phyloP scores from a whole-genome alignment of 2,329 filamentous ascomycete genomes.

The Fusarium phyllophilum region DNA sequence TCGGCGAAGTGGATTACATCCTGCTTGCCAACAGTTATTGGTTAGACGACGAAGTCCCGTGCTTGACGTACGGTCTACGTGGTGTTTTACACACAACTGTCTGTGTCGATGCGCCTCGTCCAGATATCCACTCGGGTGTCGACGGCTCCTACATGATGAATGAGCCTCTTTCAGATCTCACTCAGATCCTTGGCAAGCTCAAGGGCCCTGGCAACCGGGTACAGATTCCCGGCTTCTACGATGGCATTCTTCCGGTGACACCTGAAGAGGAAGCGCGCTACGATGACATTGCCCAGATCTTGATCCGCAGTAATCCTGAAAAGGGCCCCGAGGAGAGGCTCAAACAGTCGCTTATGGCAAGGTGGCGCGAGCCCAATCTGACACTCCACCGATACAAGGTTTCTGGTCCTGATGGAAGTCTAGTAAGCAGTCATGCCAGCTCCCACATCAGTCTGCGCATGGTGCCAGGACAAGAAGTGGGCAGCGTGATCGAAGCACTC shows the following conservation, averaged over 20 bases:
- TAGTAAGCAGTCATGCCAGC: constrained; percentile 90
- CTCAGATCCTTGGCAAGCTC: constrained; percentile 81
- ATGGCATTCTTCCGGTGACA: constrained; percentile 80
- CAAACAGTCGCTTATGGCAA: constrained; percentile 86
- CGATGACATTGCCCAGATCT: constrained; percentile 81
- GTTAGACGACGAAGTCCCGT: constrained; percentile 95
- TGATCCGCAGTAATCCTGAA: constrained; percentile 76
- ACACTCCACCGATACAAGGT: constrained; percentile 95
- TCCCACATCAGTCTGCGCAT: constrained; percentile 90
- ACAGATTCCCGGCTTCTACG: constrained; percentile 88
- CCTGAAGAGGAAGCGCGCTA: constrained; percentile 82
- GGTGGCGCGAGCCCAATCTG: constrained; percentile 94
- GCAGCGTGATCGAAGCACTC: constrained; percentile 76
- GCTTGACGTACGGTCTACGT: constrained; percentile 91
- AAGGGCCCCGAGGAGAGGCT: constrained; percentile 71
- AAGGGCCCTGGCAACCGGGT: constrained; percentile 84
- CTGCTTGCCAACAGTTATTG: constrained; percentile 98
- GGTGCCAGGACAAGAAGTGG: constrained; percentile 91
- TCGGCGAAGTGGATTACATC: constrained; percentile 94
- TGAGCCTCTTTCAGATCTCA: constrained; percentile 91
- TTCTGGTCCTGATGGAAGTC: constrained; percentile 88
- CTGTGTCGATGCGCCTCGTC: constrained; percentile 84
- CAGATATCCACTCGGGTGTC: constrained; percentile 95
- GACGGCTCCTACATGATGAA: constrained; percentile 91
- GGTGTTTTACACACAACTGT: constrained; percentile 95